These are phyloP conservation scores for Chamaenerion angustifolium DNA, from an alignment of 345 rosid genomes.

Conservation along the genomic window DNA sequence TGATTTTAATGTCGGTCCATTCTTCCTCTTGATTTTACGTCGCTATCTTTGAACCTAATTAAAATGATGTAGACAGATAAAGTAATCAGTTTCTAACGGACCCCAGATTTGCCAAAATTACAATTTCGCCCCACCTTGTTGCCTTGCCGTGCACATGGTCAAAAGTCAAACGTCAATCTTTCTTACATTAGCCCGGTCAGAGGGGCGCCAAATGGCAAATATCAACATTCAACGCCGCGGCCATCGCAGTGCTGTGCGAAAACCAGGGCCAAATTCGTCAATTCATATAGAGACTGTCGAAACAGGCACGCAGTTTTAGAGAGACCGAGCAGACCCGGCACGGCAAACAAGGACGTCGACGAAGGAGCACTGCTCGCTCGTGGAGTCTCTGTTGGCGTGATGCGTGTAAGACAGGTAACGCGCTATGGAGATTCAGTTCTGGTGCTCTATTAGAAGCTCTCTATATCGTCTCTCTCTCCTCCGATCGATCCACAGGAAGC, in stretches of 20 bases:
- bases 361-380: conserved; percentile 34
- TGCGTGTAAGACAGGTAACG: conserved; percentile 41
- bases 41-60: too few species aligned
- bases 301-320: neutral
- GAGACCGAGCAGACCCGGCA: conserved; percentile 3
- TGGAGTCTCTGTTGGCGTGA: conserved; percentile 31
- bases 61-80: too few species aligned
- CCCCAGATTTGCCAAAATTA: too few species aligned
- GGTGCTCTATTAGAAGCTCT: neutral
- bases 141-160: too few species aligned
- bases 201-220: neutral
- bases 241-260: neutral
- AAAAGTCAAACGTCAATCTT: neutral
- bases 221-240: neutral
- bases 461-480: neutral
- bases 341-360: neutral
- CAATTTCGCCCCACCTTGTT: too few species aligned
- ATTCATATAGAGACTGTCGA: neutral
- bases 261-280: neutral
- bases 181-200: neutral
- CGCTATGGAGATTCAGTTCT: conserved; percentile 16
- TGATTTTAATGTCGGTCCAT: too few species aligned
- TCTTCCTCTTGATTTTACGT: too few species aligned
- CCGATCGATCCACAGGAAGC: conserved; percentile 2
- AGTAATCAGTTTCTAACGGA: too few species aligned